phyloP scores from a whole-genome alignment of 441 rosid genomes.

The Erodium chrysanthum region DNA sequence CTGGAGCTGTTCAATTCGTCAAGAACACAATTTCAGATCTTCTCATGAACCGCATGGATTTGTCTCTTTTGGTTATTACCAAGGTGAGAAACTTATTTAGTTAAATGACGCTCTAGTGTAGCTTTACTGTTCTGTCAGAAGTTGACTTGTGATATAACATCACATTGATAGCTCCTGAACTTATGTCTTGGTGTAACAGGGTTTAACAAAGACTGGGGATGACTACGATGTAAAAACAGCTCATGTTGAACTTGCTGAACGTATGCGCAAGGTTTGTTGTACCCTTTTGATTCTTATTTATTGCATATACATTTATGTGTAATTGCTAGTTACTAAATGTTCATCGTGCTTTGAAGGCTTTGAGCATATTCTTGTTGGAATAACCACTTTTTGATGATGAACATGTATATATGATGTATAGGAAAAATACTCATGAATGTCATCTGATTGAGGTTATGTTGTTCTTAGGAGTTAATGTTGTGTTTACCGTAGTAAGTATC shows the following conservation, averaged over 20 bases:
- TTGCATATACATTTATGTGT: neutral
- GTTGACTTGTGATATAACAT: neutral
- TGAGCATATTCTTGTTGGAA: neutral
- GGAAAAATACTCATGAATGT: neutral
- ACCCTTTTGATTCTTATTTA: constrained; percentile 11
- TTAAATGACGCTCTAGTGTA: constrained; percentile 14
- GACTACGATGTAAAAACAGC: constrained; percentile 93
- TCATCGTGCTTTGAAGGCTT: neutral
- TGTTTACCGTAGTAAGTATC: too few species aligned
- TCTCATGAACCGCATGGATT: constrained; percentile 93
- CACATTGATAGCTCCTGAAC: constrained; percentile 10
- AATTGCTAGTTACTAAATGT: neutral
- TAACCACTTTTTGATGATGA: neutral
- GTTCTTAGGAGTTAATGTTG: neutral
- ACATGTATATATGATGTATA: neutral
- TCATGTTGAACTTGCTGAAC: constrained; percentile 95
- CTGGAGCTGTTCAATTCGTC: constrained; percentile 79
- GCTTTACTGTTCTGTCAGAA: neutral
- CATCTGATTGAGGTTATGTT: neutral
- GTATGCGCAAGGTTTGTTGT: constrained; percentile 88
- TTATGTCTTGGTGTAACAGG: constrained; percentile 36
- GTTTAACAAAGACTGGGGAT: constrained; percentile 87
- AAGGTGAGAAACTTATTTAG: constrained; percentile 43
- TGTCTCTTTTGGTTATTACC: constrained; percentile 92
- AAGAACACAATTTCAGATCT: constrained; percentile 90